Conservation (phyloP, 768 basidiomycete genomes). For the Collybiopsis confluens region DNA sequence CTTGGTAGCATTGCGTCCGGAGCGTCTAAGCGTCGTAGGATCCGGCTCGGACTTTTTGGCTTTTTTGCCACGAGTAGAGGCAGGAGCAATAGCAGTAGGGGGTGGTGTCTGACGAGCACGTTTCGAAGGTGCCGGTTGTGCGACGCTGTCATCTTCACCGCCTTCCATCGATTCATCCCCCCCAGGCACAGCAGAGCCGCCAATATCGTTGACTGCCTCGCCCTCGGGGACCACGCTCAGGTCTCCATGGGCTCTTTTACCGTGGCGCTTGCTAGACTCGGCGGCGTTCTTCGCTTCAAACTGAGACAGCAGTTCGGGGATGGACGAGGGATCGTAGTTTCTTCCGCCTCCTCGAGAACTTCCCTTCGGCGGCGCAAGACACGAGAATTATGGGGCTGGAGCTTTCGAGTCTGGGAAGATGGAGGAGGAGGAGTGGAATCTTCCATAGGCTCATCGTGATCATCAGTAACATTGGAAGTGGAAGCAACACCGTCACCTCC, state of each 20-base stretch:
- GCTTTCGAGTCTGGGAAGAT: background rate
- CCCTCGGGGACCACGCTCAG: slow-evolving; percentile 1
- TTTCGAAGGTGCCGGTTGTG: slow-evolving; percentile 3
- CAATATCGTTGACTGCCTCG: background rate
- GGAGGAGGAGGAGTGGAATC: slow-evolving; percentile 2
- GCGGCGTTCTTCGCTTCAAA: slow-evolving; percentile 1
- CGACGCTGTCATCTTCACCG: background rate
- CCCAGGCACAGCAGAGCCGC: background rate
- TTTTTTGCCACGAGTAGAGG: background rate
- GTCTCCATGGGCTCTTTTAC: slow-evolving; percentile 1
- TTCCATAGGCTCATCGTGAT: background rate
- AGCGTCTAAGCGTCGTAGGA: background rate
- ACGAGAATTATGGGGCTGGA: slow-evolving; percentile 5
- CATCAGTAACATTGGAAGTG: background rate
- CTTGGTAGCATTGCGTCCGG: background rate
- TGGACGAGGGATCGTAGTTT: slow-evolving; percentile 44
- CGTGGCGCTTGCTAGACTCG: background rate
- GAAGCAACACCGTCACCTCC: background rate
- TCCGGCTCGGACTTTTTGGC: background rate
- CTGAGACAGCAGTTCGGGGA: slow-evolving; percentile 49
- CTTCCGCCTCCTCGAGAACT: slow-evolving; percentile 42
- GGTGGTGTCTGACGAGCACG: background rate
- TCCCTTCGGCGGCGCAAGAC: slow-evolving; percentile 43
- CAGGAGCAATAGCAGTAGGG: background rate
- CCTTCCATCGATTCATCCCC: background rate